Percentiles rank a stretch among this genome's conserved stretches.
Evolutionary conservation across 352 stramenopile genomes (phyloP).

Genomic region (Globisporangium recalcitrans): DNA sequence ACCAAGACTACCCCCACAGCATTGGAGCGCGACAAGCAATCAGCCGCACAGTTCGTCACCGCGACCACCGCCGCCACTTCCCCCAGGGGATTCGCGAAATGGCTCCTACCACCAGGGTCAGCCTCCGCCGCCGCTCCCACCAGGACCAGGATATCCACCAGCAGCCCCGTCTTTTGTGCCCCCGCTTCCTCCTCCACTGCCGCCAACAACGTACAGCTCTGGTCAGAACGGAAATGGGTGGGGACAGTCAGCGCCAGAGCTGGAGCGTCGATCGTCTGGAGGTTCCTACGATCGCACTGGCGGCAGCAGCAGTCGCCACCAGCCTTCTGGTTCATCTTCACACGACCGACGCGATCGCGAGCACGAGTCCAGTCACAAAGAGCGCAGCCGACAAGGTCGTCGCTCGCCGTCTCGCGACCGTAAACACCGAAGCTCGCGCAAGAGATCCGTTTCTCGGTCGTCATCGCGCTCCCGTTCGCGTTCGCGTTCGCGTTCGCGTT

Average conservation of each 20-base stretch:
- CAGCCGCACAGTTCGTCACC: conserved; percentile 19
- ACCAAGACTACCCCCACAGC: conserved; percentile 14
- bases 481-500: conserved; percentile 31
- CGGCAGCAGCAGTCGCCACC: neutral
- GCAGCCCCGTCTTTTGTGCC: conserved; percentile 15
- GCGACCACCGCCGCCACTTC: conserved; percentile 17
- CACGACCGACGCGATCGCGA: conserved; percentile 8
- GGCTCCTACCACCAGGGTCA: conserved; percentile 6
- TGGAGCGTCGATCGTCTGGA: conserved; percentile 2
- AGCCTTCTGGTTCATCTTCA: neutral
- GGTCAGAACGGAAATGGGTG: conserved; percentile 4
- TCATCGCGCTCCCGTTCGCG: conserved; percentile 31
- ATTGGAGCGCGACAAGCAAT: conserved; percentile 19
- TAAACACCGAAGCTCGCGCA: conserved; percentile 18
- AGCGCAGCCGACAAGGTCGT: conserved; percentile 4
- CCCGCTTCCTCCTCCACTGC: conserved; percentile 9
- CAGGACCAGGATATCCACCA: conserved; percentile 14
- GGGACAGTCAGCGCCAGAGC: neutral
- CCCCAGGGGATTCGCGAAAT: conserved; percentile 15
- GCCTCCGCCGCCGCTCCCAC: conserved; percentile 16
- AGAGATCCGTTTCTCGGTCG: conserved; percentile 20
- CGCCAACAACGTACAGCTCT: conserved; percentile 12
- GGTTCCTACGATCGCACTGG: conserved; percentile 9
- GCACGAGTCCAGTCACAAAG: neutral
- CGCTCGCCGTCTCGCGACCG: conserved; percentile 16